Conservation (phyloP, 169 alveolate species). For the Babesia bigemina region DNA sequence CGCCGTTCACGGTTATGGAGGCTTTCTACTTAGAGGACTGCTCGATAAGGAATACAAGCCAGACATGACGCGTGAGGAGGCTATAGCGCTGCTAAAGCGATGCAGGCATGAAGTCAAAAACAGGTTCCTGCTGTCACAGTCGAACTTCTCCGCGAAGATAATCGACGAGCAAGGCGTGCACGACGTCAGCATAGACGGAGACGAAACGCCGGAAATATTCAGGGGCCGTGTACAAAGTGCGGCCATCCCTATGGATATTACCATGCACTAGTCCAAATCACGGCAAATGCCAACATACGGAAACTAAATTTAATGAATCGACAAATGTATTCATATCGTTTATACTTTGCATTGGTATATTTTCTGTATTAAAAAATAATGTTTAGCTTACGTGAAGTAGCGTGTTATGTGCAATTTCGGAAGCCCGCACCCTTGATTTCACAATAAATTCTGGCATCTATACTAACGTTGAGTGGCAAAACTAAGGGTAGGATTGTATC, state of each 20-base stretch:
- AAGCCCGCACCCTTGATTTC: too few relatives aligned
- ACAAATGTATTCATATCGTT: too few relatives aligned
- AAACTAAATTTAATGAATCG: not conserved
- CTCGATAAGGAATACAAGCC: conserved; percentile 86
- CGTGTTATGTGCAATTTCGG: too few relatives aligned
- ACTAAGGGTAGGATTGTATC: too few relatives aligned
- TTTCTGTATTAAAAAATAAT: too few relatives aligned
- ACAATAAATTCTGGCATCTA: too few relatives aligned
- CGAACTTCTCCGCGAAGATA: conserved; percentile 65
- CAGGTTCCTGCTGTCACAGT: conserved; percentile 86
- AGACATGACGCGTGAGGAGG: conserved; percentile 84
- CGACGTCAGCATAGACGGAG: conserved; percentile 47
- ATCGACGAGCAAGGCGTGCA: conserved; percentile 65
- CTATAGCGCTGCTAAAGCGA: conserved; percentile 77
- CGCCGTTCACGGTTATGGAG: conserved; percentile 93
- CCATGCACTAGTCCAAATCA: conserved; percentile 18
- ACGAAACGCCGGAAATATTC: conserved; percentile 59
- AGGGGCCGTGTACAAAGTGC: not conserved
- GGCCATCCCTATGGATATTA: conserved; percentile 7
- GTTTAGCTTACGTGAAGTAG: too few relatives aligned
- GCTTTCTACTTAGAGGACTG: conserved; percentile 84
- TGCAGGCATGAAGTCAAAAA: conserved; percentile 87
- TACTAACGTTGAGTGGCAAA: too few relatives aligned
- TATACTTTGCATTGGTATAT: too few relatives aligned
- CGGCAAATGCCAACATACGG: not conserved